Base-by-base conservation (phyloP, 176 grass and related monocot genomes). In the Oryza meridionalis region DNA sequence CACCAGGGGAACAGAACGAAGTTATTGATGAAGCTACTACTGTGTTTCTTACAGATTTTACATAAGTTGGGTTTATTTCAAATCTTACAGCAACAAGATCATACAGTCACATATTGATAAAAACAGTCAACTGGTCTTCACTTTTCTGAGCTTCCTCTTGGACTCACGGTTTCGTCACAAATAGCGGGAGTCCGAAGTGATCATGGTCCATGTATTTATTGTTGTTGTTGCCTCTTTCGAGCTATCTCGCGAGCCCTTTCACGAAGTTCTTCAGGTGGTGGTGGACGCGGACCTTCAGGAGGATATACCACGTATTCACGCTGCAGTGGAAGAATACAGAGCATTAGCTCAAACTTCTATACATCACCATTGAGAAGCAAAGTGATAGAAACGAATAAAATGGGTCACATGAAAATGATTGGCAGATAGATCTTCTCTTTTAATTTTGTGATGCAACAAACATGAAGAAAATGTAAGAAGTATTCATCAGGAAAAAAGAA, bases 221-320 rank as follows among this genome's bases (percentile, higher is more conserved):
- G 70, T 70, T 40, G 38, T 75, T 88, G 70, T 73, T 91, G 80
- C 47, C 81, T 91, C 85, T 94, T 94, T 61, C 81, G 84, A 85
- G 93, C 78, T 81, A 96, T 92, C 67, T 94, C 90, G 11, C 84
- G 89, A 78, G 96, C 89, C 91, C 82, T 92, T 84, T 96, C 96
- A 25, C 88, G 91, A 21, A 99, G 82, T 94, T 96, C 96, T 85
- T 99, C 93, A 0, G 91, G 93, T 2, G 88, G 92, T 31, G 93
- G 96, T 51, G 96, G 88, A 37, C 83, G 88, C 24, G 91, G 96
- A 45, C 89, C 93, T 75, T 99, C 93, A 2, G 93, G 88, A 42
- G 96, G 96, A 62, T 96, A 96, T 65, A 96, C 93, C 62, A 99
- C 96, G 42, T 96, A 99, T 15, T 88, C 85, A 59, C 90, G 91